Base-by-base conservation (phyloP, 2,329 filamentous ascomycete species). In the Zarea fungicola region DNA sequence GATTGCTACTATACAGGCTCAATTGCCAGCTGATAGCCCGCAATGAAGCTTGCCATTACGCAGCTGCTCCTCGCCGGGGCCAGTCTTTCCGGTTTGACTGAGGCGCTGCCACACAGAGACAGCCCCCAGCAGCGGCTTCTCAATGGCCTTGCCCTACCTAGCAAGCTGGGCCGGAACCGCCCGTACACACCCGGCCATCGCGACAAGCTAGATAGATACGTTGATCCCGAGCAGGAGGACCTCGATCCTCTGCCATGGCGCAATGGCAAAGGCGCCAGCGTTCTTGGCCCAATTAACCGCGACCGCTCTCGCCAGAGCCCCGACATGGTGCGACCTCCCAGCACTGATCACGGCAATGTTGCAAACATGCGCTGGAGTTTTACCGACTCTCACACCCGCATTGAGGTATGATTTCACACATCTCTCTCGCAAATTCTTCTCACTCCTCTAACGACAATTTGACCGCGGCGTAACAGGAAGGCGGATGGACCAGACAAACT, bases 401-500 rank as follows among this genome's bases (percentile, higher is more conserved):
- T 84, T 43, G 80, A 83, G 71, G 79, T 80, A 57, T 56, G 70
- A n/a, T n/a, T n/a, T n/a, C n/a, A n/a, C 52, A 19, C n/a, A 7
- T 18, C 6, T 10, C 9, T 37, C 23, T 28, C 22, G 13, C 4
- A 18, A 14, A 3, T 19, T 13, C 19, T 14, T 14, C 11, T n/a
- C 21, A 34, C 9, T 28, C 50, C 54, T 14, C 52, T 37, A 23
- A 26, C 13, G n/a, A 26, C 42, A 21, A 21, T 25, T 21, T 16
- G n/a, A 26, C 21, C 25, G 13, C 21, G 0, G 11, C 6, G 11
- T 5, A 35, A 34, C 48, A 88, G 74, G 84, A 89, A 65, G 84
- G 83, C 41, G 85, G 86, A 46, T 90, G 86, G 86, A 87, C 85
- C 1, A 76, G 85, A 21, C 83, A 89, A 64, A 89, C 85, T 1